Conservation (phyloP, 1,284 basidiomycete species). For the Puccinia hordei region DNA sequence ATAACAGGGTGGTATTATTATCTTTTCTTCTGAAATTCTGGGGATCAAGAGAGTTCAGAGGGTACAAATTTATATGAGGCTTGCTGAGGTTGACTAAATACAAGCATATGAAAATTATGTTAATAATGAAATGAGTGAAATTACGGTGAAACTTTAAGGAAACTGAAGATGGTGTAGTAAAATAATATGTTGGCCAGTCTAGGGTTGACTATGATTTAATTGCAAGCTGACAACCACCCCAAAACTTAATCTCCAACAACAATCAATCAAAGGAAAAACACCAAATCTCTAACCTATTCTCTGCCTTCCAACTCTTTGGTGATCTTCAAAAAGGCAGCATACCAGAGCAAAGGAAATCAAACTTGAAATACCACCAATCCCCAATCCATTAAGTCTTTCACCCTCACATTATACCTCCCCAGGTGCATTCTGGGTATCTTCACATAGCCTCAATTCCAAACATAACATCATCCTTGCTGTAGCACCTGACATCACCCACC, state of each 20-base stretch:
- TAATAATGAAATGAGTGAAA: too few relatives aligned
- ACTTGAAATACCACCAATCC: constrained; percentile 63
- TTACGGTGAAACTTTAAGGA: too few relatives aligned
- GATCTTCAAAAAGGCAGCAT: constrained; percentile 23
- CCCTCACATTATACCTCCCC: constrained; percentile 63
- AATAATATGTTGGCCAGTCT: too few relatives aligned
- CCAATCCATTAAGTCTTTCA: constrained; percentile 60
- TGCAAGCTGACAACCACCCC: constrained; percentile 76
- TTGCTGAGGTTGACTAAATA: too few relatives aligned
- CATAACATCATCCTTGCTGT: constrained; percentile 74
- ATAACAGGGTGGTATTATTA: too few relatives aligned
- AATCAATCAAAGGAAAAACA: constrained; percentile 48
- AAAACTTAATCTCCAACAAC: constrained; percentile 49
- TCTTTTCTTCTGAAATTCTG: too few relatives aligned
- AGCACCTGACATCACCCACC: constrained; percentile 68
- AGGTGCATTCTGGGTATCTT: constrained; percentile 59
- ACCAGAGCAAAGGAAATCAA: constrained; percentile 52
- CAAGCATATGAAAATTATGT: too few relatives aligned
- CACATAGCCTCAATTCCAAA: constrained; percentile 69
- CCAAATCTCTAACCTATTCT: constrained; percentile 35
- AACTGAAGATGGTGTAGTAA: too few relatives aligned
- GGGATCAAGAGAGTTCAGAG: too few relatives aligned
- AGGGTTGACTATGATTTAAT: too few relatives aligned
- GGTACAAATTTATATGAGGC: too few relatives aligned
- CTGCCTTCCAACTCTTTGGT: constrained; percentile 38